phyloP scores from a whole-genome alignment of 1,284 basidiomycete species.

The Ganoderma resinaceum region DNA sequence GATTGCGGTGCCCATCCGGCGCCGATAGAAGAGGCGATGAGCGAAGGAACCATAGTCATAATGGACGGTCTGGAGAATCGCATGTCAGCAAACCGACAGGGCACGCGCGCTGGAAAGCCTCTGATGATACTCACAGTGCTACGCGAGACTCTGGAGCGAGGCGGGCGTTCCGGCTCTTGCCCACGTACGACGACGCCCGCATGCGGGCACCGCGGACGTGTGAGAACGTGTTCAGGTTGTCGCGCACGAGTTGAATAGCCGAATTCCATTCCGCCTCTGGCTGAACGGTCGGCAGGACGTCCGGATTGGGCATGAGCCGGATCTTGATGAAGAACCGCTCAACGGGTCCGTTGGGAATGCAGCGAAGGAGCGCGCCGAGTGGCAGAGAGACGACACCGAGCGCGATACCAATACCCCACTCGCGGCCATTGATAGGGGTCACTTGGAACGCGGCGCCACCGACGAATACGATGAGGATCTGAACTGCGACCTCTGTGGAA shows the following conservation, averaged over 20 bases:
- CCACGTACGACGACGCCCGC: slow-evolving; percentile 83
- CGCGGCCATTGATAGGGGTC: slow-evolving; percentile 76
- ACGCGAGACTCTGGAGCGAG: slow-evolving; percentile 54
- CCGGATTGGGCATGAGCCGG: slow-evolving; percentile 73
- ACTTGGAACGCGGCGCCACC: slow-evolving; percentile 95
- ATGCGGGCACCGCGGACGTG: slow-evolving; percentile 88
- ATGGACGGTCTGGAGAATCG: slow-evolving; percentile 61
- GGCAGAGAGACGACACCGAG: slow-evolving; percentile 90
- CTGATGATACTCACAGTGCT: slow-evolving; percentile 38
- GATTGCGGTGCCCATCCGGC: slow-evolving; percentile 74
- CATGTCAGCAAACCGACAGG: slow-evolving; percentile 31
- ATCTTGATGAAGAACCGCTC: slow-evolving; percentile 74
- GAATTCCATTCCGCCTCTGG: slow-evolving; percentile 77
- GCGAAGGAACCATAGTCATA: slow-evolving; percentile 88
- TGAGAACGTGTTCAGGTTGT: slow-evolving; percentile 85
- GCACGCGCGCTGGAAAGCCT: not conserved
- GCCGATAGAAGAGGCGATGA: slow-evolving; percentile 87
- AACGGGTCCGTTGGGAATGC: slow-evolving; percentile 84
- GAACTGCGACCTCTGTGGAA: slow-evolving; percentile 80
- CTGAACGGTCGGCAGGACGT: slow-evolving; percentile 69
- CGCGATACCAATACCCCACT: slow-evolving; percentile 94
- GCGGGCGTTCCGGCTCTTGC: slow-evolving; percentile 73
- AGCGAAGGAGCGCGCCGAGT: slow-evolving; percentile 83
- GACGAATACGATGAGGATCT: slow-evolving; percentile 90
- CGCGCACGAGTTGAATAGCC: slow-evolving; percentile 79